These are phyloP conservation scores for Amaranthus hypochondriacus DNA, from an alignment of 148 eudicot species.

Conservation along the genomic window DNA sequence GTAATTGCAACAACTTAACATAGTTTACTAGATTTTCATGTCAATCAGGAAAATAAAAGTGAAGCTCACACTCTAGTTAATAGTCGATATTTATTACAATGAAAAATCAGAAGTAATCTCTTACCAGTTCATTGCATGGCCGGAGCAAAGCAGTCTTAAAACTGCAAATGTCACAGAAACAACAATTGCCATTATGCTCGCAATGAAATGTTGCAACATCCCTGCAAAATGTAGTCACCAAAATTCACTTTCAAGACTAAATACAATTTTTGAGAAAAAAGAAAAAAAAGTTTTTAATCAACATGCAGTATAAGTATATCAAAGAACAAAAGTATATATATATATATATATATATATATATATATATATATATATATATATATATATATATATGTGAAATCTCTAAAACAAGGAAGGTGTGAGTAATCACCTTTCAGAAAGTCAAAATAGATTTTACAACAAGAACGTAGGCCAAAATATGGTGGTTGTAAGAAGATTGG, in stretches of 20 bases:
- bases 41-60: background rate
- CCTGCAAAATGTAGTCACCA: slow-evolving; percentile 46
- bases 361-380: no score
- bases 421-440: slow-evolving; percentile 62
- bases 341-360: no score
- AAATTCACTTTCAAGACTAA: background rate
- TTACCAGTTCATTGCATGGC: slow-evolving; percentile 85
- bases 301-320: background rate
- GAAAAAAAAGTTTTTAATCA: background rate
- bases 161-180: slow-evolving; percentile 61
- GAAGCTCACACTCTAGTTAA: background rate
- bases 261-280: background rate
- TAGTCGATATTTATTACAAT: background rate
- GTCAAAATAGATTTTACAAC: slow-evolving; percentile 41
- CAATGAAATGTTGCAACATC: slow-evolving; percentile 50
- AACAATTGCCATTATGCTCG: slow-evolving; percentile 55
- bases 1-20: background rate
- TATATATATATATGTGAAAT: background rate
- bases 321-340: no score
- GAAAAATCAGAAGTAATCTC: slow-evolving; percentile 19
- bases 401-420: background rate
- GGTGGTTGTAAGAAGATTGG: slow-evolving; percentile 48
- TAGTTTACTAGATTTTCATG: background rate
- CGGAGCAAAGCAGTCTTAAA: slow-evolving; percentile 56
- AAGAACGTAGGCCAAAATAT: slow-evolving; percentile 36